A percentile compares a stretch with the other conserved stretches of the same genome.
Evolutionary conservation across 2,329 filamentous ascomycete genomes (phyloP).

Genomic region (Ophioceras dolichostomum): DNA sequence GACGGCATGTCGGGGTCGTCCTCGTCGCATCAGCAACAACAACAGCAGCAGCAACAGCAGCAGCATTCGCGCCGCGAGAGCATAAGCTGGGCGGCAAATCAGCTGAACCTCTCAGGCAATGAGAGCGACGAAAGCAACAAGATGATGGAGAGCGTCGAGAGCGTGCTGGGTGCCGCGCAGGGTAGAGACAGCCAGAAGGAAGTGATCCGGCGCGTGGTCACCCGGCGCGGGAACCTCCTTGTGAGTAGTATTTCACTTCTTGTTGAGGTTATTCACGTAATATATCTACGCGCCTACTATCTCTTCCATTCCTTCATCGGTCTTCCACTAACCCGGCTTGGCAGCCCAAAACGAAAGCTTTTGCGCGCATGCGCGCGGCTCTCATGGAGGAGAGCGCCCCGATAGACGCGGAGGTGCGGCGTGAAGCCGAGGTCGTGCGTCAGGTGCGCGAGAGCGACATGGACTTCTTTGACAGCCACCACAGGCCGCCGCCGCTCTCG

Average conservation of each 20-base stretch:
- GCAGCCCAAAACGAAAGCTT: conserved; percentile 91
- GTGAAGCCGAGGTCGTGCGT: conserved; percentile 89
- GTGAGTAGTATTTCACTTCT: conserved; percentile 34
- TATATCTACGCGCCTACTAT: not conserved
- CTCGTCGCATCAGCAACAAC: conserved; percentile 6
- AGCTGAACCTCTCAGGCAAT: conserved; percentile 69
- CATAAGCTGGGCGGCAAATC: conserved; percentile 81
- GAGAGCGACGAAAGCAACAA: conserved; percentile 63
- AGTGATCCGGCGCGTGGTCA: conserved; percentile 74
- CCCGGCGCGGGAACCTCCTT: conserved; percentile 76
- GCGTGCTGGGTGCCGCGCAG: conserved; percentile 25
- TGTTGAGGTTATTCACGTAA: no score
- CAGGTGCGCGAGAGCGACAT: conserved; percentile 87
- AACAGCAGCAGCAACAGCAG: no score
- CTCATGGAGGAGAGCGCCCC: conserved; percentile 81
- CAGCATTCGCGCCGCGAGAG: conserved; percentile 63
- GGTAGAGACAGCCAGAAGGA: conserved; percentile 50
- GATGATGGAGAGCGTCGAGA: conserved; percentile 32
- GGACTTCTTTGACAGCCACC: conserved; percentile 36
- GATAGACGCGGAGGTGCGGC: conserved; percentile 74
- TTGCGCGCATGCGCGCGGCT: conserved; percentile 83
- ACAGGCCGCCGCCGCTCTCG: conserved; percentile 27
- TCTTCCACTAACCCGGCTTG: conserved; percentile 14
- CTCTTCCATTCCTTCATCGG: not conserved
- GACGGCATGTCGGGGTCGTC: conserved; percentile 15